Base-by-base conservation (phyloP, 2,329 filamentous ascomycete genomes). In the Metarhizium sp. region DNA sequence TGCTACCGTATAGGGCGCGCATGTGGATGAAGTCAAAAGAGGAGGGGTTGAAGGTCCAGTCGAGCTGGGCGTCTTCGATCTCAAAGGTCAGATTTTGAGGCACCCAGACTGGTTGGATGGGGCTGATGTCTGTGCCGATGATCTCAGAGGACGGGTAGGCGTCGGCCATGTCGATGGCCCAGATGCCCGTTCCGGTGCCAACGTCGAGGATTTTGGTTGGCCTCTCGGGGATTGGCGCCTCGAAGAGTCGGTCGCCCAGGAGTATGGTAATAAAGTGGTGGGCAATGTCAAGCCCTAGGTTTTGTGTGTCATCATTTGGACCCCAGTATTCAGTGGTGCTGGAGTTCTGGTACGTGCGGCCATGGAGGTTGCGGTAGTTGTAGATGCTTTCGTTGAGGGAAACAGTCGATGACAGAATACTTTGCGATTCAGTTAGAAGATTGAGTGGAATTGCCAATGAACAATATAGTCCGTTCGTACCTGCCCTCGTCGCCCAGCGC, bases 1-100 rank as follows among this genome's bases (percentile, higher is more conserved):
- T 77, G 55, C 76, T 76, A 29, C 82, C 83, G 4, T 76, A 71
- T 59, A 86, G 70, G 61, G 79, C 73, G 34, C 79, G 77, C 7
- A 79, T 77, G 63, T 86, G 84, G 53, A 87, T 77, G 60, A 78
- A 81, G 66, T 86, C 82, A 62, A 82, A 80, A 34, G 73, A 66
- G 55, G 60, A 57, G 6, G 54, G 51, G 36, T 55, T 50, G 43
- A 64, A 69, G 1, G 64, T 68, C 67, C 67, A 69, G 29, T 61
- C 62, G 32, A 52, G 63, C 48, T 57, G 65, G 57, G 55, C 66
- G 58, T 68, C 70, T 50, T 68, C 72, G 55, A 73, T 63, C 38
- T 66, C 61, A 45, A 67, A 67, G 25, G 38, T 14, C 43, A 51
- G 55, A 32, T 59, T 61, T 16, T 49, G 55, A 2, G 55, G 18